Base-by-base conservation (phyloP, 75 land plant genomes). In the Pseudotsuga menziesii region DNA sequence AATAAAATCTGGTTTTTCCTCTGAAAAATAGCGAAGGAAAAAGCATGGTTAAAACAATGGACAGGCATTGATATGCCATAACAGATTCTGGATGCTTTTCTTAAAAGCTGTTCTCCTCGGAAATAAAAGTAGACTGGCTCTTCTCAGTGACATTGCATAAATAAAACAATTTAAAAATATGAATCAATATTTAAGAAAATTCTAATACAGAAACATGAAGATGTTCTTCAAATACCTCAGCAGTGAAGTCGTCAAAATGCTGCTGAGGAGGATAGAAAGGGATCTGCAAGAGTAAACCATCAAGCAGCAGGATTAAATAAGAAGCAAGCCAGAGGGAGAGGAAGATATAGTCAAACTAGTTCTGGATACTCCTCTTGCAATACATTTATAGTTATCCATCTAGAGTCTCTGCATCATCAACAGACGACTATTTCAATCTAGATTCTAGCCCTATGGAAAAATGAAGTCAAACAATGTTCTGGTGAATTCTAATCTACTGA, bases 241-340 rank as follows among this genome's bases (percentile, higher is more conserved):
- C 76, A 41, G 77, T 91, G 83, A 92, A 97, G 77, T 92, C 99
- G 70, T 91, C 88, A 72, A 86, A 78, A 13, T 71, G 83, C 58
- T 97, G 99, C 78, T 97, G 99, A 58, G 99, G 99, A 57, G 99
- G 98, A 89, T 92, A 97, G 74, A 86, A 94, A 22, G 99, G 98
- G 26, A 92, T 83, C 99, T 96, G 84, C 75, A 83, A 78, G 41
- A 77, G 75, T 11, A 71, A 13, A n/a, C 56, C 80, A 35, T 26
- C 39, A 27, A 20, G 19, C 56, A 41, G 22, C n/a, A 67, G 20
- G 39, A 69, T 19, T 39, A 25, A 67, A 17, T 29, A 26, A 77
- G 61, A 79, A 27, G 15, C 19, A 26, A 77, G 19, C 14, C 62
- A 58, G 5, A 57, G 25, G 8, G 16, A 12, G 25, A 57, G 23